Conservation (phyloP, 805 yeast species). For the Metschnikowia santaceciliae region DNA sequence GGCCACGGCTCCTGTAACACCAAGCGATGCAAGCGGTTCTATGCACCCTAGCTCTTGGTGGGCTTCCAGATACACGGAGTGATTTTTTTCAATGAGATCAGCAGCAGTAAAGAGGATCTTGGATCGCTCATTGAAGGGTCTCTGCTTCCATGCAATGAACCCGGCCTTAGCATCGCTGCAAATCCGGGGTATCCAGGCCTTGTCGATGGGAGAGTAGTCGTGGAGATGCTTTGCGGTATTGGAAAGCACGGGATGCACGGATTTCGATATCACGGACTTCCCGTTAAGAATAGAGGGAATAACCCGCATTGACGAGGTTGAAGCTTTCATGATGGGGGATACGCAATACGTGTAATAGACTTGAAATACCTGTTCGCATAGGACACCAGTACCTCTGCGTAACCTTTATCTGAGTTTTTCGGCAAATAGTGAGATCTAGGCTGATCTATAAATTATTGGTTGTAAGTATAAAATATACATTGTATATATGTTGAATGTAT, state of each 20-base stretch:
- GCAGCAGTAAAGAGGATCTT: constrained; percentile 20
- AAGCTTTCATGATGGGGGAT: too few relatives aligned
- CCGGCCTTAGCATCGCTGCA: constrained; percentile 23
- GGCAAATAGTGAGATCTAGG: too few relatives aligned
- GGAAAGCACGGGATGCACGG: constrained; percentile 11
- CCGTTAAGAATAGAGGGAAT: constrained; percentile 14
- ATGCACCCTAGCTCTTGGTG: constrained; percentile 12
- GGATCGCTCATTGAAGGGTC: constrained; percentile 16
- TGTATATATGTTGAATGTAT: too few relatives aligned
- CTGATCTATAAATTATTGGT: too few relatives aligned
- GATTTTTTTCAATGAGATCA: constrained; percentile 13
- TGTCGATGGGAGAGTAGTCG: constrained; percentile 12
- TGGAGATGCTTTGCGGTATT: constrained; percentile 7
- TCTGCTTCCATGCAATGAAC: constrained; percentile 24
- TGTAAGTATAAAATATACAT: too few relatives aligned
- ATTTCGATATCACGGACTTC: background rate
- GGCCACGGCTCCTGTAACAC: constrained; percentile 10
- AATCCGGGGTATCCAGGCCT: constrained; percentile 10
- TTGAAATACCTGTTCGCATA: too few relatives aligned
- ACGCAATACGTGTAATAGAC: too few relatives aligned
- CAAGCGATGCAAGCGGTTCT: constrained; percentile 5
- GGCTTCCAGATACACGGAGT: constrained; percentile 7
- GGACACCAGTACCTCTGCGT: too few relatives aligned
- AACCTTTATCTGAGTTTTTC: too few relatives aligned
- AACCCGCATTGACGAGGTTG: background rate